These are phyloP conservation scores for Mycena galericulata DNA, from an alignment of 768 basidiomycete genomes.

Conservation along the genomic window DNA sequence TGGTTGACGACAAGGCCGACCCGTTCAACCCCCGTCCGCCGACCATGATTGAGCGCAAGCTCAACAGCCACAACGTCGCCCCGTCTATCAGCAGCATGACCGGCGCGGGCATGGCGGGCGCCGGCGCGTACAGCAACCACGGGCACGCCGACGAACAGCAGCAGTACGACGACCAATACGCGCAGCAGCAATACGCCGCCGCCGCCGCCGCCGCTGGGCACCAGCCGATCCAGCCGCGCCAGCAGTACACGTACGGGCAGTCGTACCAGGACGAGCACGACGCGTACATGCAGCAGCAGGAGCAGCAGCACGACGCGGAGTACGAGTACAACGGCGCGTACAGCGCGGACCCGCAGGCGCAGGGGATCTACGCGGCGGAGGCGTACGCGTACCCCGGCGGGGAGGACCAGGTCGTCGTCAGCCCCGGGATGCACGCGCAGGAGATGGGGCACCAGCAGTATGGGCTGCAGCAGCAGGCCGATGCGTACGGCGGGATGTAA, in stretches of 20 bases:
- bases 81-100: conserved; percentile 43
- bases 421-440: conserved; percentile 45
- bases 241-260: conserved; percentile 56
- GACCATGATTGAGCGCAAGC: conserved; percentile 42
- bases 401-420: conserved; percentile 50
- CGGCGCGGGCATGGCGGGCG: conserved; percentile 54
- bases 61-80: conserved; percentile 39
- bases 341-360: conserved; percentile 54
- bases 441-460: conserved; percentile 41
- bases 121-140: conserved; percentile 55
- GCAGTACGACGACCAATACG: conserved; percentile 50
- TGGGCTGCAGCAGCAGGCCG: conserved; percentile 41
- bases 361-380: conserved; percentile 55
- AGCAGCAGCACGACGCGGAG: conserved; percentile 40
- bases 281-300: conserved; percentile 30
- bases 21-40: conserved; percentile 42
- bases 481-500: conserved; percentile 54
- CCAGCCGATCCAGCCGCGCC: conserved; percentile 48
- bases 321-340: conserved; percentile 51
- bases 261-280: conserved; percentile 30
- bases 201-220: conserved; percentile 1
- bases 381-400: conserved; percentile 57
- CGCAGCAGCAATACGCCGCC: conserved; percentile 16
- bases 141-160: conserved; percentile 53
- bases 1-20: conserved; percentile 27